These are phyloP conservation scores for Ganoderma leucocontextum DNA, from an alignment of 1,284 basidiomycete genomes.

Conservation along the genomic window DNA sequence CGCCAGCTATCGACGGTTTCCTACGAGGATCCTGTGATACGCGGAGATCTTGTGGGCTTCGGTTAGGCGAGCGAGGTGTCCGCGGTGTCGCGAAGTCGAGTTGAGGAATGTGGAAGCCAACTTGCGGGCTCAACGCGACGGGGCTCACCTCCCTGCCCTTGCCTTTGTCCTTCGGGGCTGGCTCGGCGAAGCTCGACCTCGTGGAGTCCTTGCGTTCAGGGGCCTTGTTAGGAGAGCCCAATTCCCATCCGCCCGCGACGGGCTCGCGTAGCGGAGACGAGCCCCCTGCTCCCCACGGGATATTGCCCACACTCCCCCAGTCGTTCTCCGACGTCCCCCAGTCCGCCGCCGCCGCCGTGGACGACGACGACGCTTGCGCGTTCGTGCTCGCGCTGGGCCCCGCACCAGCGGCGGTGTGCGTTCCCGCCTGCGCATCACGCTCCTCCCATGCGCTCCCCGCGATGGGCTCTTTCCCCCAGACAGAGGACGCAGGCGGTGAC, in stretches of 20 bases:
- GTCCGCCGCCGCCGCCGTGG: not conserved
- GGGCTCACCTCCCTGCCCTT: not conserved
- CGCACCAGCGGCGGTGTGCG: not conserved
- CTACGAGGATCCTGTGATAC: conserved; percentile 12
- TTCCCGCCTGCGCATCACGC: not conserved
- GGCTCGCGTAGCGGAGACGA: not conserved
- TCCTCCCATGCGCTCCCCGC: not conserved
- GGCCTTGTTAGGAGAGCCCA: not conserved
- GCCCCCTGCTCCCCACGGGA: not conserved
- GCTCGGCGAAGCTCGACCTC: conserved; percentile 1
- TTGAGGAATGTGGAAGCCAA: not conserved
- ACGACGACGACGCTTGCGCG: not conserved
- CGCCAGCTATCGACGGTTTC: not conserved
- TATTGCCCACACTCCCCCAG: not conserved
- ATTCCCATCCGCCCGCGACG: not conserved
- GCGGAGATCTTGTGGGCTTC: not conserved
- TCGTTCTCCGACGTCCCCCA: not conserved
- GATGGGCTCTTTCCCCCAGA: not conserved
- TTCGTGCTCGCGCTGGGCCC: not conserved
- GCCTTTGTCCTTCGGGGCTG: conserved; percentile 1
- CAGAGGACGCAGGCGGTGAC: not conserved
- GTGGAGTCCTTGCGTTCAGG: conserved; percentile 1
- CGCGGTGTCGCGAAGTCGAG: not conserved
- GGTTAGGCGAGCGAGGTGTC: conserved; percentile 2
- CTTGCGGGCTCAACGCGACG: not conserved